A percentile compares a stretch with the other conserved stretches of the same genome.
Evolutionary conservation across 2,329 filamentous ascomycete genomes (phyloP).

Genomic region (Xylariales sp.): DNA sequence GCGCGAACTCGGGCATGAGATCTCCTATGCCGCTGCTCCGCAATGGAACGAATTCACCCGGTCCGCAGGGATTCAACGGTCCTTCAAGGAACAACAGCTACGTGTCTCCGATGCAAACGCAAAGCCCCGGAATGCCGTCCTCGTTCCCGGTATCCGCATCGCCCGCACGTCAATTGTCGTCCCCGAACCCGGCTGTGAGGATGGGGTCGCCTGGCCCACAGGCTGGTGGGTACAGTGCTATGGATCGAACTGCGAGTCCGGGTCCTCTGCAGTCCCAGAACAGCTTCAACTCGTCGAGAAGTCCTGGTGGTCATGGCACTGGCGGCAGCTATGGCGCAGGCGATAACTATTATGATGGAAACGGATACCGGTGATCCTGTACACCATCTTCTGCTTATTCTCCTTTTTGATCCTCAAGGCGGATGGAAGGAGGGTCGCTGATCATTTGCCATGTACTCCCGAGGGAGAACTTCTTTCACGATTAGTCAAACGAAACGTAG

Average conservation of each 20-base stretch:
- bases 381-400: too few species aligned
- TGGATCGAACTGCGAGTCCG: conserved; percentile 19
- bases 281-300: background rate
- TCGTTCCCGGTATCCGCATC: conserved; percentile 16
- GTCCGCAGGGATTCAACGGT: background rate
- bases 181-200: conserved; percentile 21
- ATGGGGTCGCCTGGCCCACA: conserved; percentile 22
- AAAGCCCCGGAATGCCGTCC: conserved; percentile 18
- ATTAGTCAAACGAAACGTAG: too few species aligned
- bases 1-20: conserved; percentile 12
- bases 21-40: conserved; percentile 21
- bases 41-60: background rate
- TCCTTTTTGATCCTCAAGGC: too few species aligned
- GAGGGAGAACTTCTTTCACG: too few species aligned
- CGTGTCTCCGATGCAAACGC: conserved; percentile 8
- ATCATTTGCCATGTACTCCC: too few species aligned
- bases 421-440: too few species aligned
- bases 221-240: conserved; percentile 13
- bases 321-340: background rate
- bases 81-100: conserved; percentile 17
- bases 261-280: background rate
- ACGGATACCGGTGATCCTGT: background rate
- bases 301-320: background rate
- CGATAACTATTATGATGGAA: background rate
- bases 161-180: conserved; percentile 23